These are phyloP conservation scores for Sarocladiaceae sp. DNA, from an alignment of 2,329 filamentous ascomycete species.

Conservation along the genomic window DNA sequence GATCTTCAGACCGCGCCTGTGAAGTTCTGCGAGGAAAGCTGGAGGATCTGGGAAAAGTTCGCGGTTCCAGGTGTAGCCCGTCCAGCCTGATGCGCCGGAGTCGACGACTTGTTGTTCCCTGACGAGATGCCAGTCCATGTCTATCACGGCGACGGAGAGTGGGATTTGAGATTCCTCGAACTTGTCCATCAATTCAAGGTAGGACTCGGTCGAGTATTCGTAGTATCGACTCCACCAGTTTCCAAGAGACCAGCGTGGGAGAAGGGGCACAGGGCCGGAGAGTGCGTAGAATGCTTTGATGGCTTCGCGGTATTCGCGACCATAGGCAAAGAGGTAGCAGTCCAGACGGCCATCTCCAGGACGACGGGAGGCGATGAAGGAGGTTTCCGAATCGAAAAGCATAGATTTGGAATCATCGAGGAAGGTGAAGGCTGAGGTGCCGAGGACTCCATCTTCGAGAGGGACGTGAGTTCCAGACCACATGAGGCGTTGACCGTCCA, in stretches of 20 bases:
- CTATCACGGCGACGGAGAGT: conserved; percentile 54
- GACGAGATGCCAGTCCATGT: conserved; percentile 65
- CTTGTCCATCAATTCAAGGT: conserved; percentile 52
- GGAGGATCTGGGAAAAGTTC: conserved; percentile 45
- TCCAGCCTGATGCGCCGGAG: conserved; percentile 48
- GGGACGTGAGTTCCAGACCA: neutral
- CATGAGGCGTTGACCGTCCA: conserved; percentile 45
- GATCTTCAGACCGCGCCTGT: conserved; percentile 45
- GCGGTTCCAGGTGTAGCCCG: conserved; percentile 59
- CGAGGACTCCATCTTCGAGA: conserved; percentile 43
- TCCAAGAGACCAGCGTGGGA: conserved; percentile 55
- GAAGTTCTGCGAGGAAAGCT: conserved; percentile 46
- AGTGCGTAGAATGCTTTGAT: conserved; percentile 51
- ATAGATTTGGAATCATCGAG: conserved; percentile 53
- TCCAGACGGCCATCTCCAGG: conserved; percentile 44
- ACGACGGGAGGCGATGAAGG: conserved; percentile 45
- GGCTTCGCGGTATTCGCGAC: conserved; percentile 50
- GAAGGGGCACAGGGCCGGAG: conserved; percentile 49
- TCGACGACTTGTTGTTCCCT: conserved; percentile 37
- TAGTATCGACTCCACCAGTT: conserved; percentile 67
- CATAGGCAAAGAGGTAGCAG: conserved; percentile 57
- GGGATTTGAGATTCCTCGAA: conserved; percentile 49
- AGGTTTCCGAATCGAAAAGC: conserved; percentile 46
- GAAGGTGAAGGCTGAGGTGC: conserved; percentile 43
- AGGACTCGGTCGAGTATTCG: conserved; percentile 50